Evolutionary conservation across 768 basidiomycete species (phyloP).

Genomic region (Mycena vulgaris): DNA sequence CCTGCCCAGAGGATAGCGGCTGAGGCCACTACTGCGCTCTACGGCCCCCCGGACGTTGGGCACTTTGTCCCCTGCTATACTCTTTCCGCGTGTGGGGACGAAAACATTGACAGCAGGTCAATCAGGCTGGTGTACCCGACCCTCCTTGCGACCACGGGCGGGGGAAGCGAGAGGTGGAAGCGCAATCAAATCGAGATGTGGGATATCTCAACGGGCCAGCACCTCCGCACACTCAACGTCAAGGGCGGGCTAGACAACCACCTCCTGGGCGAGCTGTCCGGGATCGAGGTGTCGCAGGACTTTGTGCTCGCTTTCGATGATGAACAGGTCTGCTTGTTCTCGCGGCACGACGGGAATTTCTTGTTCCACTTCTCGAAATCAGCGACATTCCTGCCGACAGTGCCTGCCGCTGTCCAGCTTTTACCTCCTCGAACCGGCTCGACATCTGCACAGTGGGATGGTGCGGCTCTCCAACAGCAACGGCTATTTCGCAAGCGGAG

Average conservation of each 20-base stretch:
- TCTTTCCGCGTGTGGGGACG: neutral
- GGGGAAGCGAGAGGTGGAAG: too few species aligned
- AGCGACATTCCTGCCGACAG: neutral
- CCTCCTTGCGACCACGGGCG: neutral
- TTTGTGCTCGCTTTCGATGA: neutral
- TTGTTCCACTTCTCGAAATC: conserved; percentile 7
- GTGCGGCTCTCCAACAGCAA: neutral
- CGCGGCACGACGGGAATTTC: conserved; percentile 21
- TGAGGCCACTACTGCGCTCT: neutral
- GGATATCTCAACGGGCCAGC: conserved; percentile 9
- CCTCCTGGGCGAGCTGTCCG: neutral
- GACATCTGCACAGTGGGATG: neutral
- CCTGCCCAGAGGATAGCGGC: neutral
- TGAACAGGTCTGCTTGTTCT: conserved; percentile 8
- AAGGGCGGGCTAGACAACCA: neutral
- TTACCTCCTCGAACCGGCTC: neutral
- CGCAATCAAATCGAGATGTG: conserved; percentile 16
- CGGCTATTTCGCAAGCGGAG: conserved; percentile 1
- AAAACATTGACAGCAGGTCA: neutral
- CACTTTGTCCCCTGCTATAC: conserved; percentile 17
- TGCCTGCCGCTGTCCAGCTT: neutral
- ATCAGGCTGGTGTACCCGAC: neutral
- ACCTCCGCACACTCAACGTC: neutral
- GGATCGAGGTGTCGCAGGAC: neutral
- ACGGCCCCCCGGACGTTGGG: conserved; percentile 3